These are phyloP conservation scores for Vigna radiata DNA, from an alignment of 306 rosid genomes.

Conservation along the genomic window DNA sequence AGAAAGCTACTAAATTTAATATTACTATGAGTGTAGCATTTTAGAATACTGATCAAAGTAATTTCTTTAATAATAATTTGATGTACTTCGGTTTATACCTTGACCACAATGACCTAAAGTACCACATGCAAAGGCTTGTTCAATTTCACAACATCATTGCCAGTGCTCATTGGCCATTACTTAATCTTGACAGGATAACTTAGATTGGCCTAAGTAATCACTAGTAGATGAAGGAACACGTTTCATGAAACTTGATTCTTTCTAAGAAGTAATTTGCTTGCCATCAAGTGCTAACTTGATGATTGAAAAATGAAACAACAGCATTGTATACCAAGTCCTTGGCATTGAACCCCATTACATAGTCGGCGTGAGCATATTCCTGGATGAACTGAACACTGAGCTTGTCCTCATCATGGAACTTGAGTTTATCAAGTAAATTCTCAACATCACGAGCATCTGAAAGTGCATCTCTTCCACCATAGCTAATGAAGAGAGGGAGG, in stretches of 20 bases:
- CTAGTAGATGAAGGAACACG: neutral
- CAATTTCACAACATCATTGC: constrained; percentile 61
- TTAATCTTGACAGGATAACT: constrained; percentile 16
- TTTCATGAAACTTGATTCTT: constrained; percentile 16
- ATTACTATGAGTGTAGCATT: too few species aligned
- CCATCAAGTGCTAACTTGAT: constrained; percentile 46
- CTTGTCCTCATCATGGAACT: constrained; percentile 71
- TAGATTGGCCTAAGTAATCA: constrained; percentile 19
- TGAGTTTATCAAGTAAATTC: constrained; percentile 65
- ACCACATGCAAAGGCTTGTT: constrained; percentile 76
- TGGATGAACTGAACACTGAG: constrained; percentile 61
- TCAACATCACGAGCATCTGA: constrained; percentile 70
- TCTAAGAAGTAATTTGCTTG: neutral
- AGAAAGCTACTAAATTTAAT: too few species aligned
- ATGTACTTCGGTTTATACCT: constrained; percentile 44
- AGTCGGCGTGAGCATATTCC: constrained; percentile 82
- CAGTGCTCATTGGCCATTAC: constrained; percentile 52
- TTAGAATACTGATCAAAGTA: too few species aligned
- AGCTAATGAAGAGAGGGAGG: constrained; percentile 85
- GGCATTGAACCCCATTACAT: constrained; percentile 75
- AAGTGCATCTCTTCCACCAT: constrained; percentile 82
- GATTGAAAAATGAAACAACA: constrained; percentile 63
- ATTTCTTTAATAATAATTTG: too few species aligned
- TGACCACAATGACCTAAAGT: constrained; percentile 71
- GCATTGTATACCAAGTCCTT: constrained; percentile 67